A percentile compares a stretch with the other conserved stretches of the same genome.
phyloP scores from a whole-genome alignment of 2,329 filamentous ascomycete genomes.

The Pseudocercospora pini-densiflorae region DNA sequence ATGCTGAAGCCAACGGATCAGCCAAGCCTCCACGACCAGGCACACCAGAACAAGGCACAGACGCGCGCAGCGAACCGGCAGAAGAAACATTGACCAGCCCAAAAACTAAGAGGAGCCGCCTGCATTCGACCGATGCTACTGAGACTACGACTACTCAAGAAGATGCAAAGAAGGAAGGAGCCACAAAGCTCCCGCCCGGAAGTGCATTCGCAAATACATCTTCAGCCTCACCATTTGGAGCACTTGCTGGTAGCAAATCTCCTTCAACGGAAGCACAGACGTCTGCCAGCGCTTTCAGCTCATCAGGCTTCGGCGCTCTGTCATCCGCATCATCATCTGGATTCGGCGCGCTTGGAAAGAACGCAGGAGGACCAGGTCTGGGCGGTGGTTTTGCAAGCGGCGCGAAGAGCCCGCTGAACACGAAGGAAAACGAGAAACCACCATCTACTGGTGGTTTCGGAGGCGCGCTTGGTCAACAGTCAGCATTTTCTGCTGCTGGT shows the following conservation, averaged over 20 bases:
- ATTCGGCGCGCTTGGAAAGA: constrained; percentile 43
- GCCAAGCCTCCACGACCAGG: constrained; percentile 22
- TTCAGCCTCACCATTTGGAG: constrained; percentile 53
- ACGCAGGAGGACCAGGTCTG: constrained; percentile 37
- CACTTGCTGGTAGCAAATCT: constrained; percentile 45
- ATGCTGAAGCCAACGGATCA: constrained; percentile 35
- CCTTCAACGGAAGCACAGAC: constrained; percentile 41
- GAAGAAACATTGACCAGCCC: constrained; percentile 45
- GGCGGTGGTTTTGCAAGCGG: constrained; percentile 37
- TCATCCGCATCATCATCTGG: constrained; percentile 44
- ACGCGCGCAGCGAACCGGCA: constrained; percentile 22
- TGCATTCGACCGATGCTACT: constrained; percentile 39
- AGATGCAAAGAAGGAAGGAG: constrained; percentile 2
- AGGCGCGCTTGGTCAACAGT: constrained; percentile 42
- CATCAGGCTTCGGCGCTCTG: constrained; percentile 52
- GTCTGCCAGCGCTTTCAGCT: constrained; percentile 56
- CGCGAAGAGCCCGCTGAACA: constrained; percentile 43
- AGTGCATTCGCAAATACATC: constrained; percentile 53
- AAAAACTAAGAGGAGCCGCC: constrained; percentile 54
- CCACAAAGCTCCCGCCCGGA: constrained; percentile 27
- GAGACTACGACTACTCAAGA: constrained; percentile 15
- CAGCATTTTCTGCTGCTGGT: constrained; percentile 35
- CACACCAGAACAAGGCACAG: constrained; percentile 29
- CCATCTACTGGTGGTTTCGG: constrained; percentile 40
- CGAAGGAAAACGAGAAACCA: constrained; percentile 31